phyloP scores from a whole-genome alignment of 2,329 filamentous ascomycete genomes.

The Grosmannia huntii region DNA sequence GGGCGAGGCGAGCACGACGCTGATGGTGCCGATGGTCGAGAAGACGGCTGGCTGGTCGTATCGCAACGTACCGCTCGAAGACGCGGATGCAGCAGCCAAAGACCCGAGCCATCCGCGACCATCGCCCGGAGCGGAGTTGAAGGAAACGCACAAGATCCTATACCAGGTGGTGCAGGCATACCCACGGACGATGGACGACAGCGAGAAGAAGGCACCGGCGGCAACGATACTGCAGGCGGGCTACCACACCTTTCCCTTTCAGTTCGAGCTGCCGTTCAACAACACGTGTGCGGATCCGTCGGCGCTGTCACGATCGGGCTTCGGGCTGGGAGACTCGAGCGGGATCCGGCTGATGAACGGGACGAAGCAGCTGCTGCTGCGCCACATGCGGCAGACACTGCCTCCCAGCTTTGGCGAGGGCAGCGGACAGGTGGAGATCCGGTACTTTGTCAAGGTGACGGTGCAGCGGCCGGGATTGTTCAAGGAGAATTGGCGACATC shows the following conservation, averaged over 20 bases:
- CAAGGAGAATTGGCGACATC: slow-evolving; percentile 72
- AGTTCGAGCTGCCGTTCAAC: slow-evolving; percentile 67
- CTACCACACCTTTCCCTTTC: slow-evolving; percentile 64
- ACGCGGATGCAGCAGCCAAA: background rate
- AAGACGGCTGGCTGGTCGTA: slow-evolving; percentile 15
- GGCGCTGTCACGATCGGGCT: slow-evolving; percentile 39
- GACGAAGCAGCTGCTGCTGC: slow-evolving; percentile 46
- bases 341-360: slow-evolving; percentile 50
- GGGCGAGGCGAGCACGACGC: slow-evolving; percentile 59
- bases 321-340: slow-evolving; percentile 37
- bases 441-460: slow-evolving; percentile 93
- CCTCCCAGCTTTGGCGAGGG: slow-evolving; percentile 84
- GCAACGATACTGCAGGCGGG: slow-evolving; percentile 45
- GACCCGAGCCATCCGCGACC: slow-evolving; percentile 3
- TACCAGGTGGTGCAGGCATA: slow-evolving; percentile 66
- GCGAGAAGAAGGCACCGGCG: slow-evolving; percentile 19
- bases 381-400: slow-evolving; percentile 72
- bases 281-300: slow-evolving; percentile 50
- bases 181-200: slow-evolving; percentile 34
- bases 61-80: slow-evolving; percentile 2
- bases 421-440: slow-evolving; percentile 81
- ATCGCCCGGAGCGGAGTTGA: slow-evolving; percentile 26
- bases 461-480: slow-evolving; percentile 79
- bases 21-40: slow-evolving; percentile 34
- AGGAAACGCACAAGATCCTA: slow-evolving; percentile 58